Base-by-base conservation (phyloP, 2,329 filamentous ascomycete species). In the Didymellaceae sp. region DNA sequence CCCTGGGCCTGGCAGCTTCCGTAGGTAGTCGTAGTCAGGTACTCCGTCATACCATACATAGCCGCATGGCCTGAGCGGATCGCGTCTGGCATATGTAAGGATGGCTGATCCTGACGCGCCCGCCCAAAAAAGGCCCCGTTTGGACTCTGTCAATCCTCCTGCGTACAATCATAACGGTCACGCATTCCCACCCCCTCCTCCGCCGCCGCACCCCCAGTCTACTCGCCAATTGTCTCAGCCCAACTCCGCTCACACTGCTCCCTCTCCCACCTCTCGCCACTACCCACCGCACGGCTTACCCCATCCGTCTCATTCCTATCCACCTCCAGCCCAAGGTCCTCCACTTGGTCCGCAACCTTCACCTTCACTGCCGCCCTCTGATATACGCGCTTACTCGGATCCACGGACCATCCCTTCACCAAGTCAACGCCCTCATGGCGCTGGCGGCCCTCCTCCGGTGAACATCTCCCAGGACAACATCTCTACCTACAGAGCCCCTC, bases 21-120 rank as follows among this genome's bases (percentile, higher is more conserved):
- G 42, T 52, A 43, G 32, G 42, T 52, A 43, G 32, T 52, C 52
- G 47, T 58, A 55, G 47, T 57, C 59, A 59, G 55, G 57, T 61
- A 55, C 56, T 59, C 48, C 34, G 61, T 58, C 57, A 61, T 58
- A 62, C 61, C 57, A 61, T 58, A 62, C 61, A 65, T 61, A 67
- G 63, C 63, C 70, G 70, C 70, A 73, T 73, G 71, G 71, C 69
- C 70, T 72, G 63, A 72, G 71, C 71, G 65, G 63, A 63, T 60
- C 55, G 53, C 48, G 53, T 59, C 55, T 66, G 57, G 58, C 62
- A 67, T 67, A 67, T 68, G 61, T 71, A 70, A 73, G 65, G 54
- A 74, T 74, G 70, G 70, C 69, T 54, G 70, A 73, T 68, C 68
- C 66, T 63, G 66, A 71, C 66, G 66, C 67, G 68, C 67, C 66